Evolutionary conservation across 768 basidiomycete genomes (phyloP), one percentile per base, ranked within the genome.

Genomic region (Boletellus emodensis): DNA sequence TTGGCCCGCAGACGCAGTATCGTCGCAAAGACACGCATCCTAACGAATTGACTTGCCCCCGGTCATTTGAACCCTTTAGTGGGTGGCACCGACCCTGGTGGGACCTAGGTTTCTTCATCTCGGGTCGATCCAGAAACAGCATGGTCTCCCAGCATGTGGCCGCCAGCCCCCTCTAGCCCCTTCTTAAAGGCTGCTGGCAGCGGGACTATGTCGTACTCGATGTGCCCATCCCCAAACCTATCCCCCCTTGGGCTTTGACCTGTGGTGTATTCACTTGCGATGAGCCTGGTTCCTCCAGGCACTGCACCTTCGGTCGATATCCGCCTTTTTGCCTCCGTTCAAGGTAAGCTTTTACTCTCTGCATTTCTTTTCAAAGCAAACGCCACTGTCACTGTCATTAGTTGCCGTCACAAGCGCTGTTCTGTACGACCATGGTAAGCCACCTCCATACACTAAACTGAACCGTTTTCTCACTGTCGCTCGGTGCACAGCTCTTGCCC

Each of bases 391-490:
- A 45, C 51, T 40, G 40, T 33, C 47, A 45, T 47, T 18, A 67
- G 66, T 63, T 58, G 67, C 66, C 12, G 61, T 65, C 26, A 53
- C 66, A 26, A 44, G 52, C 26, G 61, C 55, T 38, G 66, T 51
- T 43, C 40, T 67, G 13, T 69, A 67, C 39, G 66, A 67, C 49
- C 66, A 67, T 14, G 56, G 66, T 59, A 48, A 51, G 54, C 33
- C 40, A 6, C 20, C 17, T 6, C 22, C 22, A 20, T 36, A 20
- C 2, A 26, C 26, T 13, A 24, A 26, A 42, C 22, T 6, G 35
- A 13, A 13, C 18, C 33, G 0, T 34, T 18, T 17, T 35, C 22
- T 40, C 33, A 56, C 40, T 6, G 3, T 38, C 34, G 33, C 38
- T 30, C 43, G 22, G 9, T 10, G 18, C 35, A 42, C 35, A 67